Evolutionary conservation across 495 filamentous ascomycete species (phyloP).

Genomic region (Hypoxylon perforatum): DNA sequence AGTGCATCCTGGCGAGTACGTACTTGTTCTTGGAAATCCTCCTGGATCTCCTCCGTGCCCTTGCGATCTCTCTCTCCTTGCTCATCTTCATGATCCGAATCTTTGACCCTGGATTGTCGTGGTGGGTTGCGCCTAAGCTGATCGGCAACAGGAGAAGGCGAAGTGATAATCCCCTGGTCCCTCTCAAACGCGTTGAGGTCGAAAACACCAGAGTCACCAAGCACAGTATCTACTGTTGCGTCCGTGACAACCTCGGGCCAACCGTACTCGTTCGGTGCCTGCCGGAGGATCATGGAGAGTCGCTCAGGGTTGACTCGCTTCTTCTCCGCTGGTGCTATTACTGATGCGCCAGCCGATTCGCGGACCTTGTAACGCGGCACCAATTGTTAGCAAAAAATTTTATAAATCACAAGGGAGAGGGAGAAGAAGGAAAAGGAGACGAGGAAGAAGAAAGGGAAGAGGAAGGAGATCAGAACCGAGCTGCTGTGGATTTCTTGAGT

Average conservation of each 20-base stretch:
- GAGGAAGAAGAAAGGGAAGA: too few species aligned
- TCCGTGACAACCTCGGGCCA: slow-evolving; percentile 5
- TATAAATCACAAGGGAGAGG: not conserved
- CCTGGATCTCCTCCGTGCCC: too few species aligned
- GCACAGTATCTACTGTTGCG: not conserved
- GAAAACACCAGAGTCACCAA: not conserved
- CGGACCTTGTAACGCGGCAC: not conserved
- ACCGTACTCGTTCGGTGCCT: not conserved
- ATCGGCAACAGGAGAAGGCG: too few species aligned
- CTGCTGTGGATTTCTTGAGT: not conserved
- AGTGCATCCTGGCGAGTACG: too few species aligned
- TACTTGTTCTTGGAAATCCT: too few species aligned
- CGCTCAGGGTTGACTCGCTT: not conserved
- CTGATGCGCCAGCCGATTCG: not conserved
- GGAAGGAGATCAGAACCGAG: too few species aligned
- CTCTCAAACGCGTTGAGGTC: not conserved
- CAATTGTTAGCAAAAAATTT: not conserved
- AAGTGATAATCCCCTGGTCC: not conserved
- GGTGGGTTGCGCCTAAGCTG: too few species aligned
- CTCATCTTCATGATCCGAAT: too few species aligned
- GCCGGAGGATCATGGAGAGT: not conserved
- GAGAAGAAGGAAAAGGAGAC: not conserved
- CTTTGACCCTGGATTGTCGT: too few species aligned
- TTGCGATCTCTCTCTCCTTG: too few species aligned
- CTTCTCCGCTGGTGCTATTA: not conserved